Percentiles rank a stretch among this genome's conserved stretches.
phyloP scores from a whole-genome alignment of 108 stramenopile species.

The Pseudonitzschia pungens region DNA sequence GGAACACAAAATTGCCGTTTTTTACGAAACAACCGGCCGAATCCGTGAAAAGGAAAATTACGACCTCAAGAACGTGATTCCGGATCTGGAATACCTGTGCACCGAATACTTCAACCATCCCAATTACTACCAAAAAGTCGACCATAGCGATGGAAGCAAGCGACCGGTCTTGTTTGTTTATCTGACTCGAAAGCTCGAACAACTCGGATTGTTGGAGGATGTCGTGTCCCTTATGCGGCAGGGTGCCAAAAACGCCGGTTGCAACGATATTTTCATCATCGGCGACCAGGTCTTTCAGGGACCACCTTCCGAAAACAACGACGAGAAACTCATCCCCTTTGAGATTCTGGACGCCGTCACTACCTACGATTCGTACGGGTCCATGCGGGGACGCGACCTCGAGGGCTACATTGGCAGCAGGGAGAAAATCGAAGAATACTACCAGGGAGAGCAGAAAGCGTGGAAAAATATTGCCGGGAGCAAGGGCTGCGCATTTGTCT shows the following conservation, averaged over 20 bases:
- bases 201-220: background rate
- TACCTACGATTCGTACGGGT: conserved; percentile 52
- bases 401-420: conserved; percentile 6
- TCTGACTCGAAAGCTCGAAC: conserved; percentile 32
- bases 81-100: conserved; percentile 32
- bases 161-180: conserved; percentile 45
- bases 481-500: conserved; percentile 28
- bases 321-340: background rate
- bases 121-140: conserved; percentile 32
- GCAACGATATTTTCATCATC: conserved; percentile 10
- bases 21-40: conserved; percentile 45
- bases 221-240: conserved; percentile 21
- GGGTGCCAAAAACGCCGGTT: background rate
- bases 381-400: background rate
- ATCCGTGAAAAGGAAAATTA: conserved; percentile 26
- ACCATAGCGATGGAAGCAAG: background rate
- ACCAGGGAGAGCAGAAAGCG: conserved; percentile 3
- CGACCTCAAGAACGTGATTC: background rate
- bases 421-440: conserved; percentile 6
- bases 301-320: background rate
- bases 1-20: conserved; percentile 37
- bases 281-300: conserved; percentile 24
- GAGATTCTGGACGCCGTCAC: conserved; percentile 33
- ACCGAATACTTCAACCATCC: conserved; percentile 39
- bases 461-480: conserved; percentile 29